These are phyloP conservation scores for Colletotrichum cereale DNA, from an alignment of 2,329 filamentous ascomycete genomes.

Conservation along the genomic window DNA sequence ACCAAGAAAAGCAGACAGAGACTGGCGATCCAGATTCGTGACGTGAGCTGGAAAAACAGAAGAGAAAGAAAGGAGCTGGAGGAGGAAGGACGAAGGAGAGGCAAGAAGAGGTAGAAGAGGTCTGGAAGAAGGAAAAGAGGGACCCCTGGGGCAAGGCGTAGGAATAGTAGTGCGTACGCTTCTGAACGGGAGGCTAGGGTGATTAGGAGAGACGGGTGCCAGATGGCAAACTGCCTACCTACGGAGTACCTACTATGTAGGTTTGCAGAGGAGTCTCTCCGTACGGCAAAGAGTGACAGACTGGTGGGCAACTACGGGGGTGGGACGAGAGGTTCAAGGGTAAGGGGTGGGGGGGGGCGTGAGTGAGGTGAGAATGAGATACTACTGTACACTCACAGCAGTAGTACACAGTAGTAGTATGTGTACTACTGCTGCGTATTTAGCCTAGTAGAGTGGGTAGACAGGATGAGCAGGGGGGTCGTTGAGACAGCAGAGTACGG, in stretches of 20 bases:
- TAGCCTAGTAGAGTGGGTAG: neutral
- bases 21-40: slow-evolving; percentile 37
- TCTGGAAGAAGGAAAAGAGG: slow-evolving; percentile 33
- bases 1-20: slow-evolving; percentile 27
- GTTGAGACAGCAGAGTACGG: no score
- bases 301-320: slow-evolving; percentile 8
- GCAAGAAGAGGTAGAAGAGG: slow-evolving; percentile 37
- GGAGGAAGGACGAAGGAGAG: slow-evolving; percentile 27
- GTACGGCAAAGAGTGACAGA: slow-evolving; percentile 30
- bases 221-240: slow-evolving; percentile 11
- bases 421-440: no score
- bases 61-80: slow-evolving; percentile 24
- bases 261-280: neutral
- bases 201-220: slow-evolving; percentile 19
- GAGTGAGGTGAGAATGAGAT: neutral
- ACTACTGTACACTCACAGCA: no score
- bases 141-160: slow-evolving; percentile 14
- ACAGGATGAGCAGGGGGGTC: slow-evolving; percentile 18
- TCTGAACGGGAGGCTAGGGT: slow-evolving; percentile 17
- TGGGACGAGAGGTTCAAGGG: slow-evolving; percentile 2
- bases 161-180: slow-evolving; percentile 1
- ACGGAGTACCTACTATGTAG: no score
- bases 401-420: no score
- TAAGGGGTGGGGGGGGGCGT: neutral
- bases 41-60: slow-evolving; percentile 32